Evolutionary conservation across 805 yeast genomes (phyloP), one percentile per base, ranked within the genome.

Genomic region (Cyberlindnera saturnus): DNA sequence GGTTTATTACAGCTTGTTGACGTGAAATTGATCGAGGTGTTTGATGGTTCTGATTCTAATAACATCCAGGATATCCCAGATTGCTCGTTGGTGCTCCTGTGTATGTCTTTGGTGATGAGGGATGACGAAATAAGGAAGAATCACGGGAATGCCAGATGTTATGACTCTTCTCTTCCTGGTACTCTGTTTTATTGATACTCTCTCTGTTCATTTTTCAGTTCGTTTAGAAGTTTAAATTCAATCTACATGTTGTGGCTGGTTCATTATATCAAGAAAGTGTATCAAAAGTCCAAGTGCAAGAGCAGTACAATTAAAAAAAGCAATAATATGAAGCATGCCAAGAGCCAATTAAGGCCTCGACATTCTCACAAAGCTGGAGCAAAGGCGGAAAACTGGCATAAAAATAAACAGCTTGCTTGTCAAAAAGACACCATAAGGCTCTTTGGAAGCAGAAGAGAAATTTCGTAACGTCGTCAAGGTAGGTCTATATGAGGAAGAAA

Each of bases 71-170:
- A 45, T 20, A 48, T 56, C 7, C 46, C 59, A 10, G 56, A 48
- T 32, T 36, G 44, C 5, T 42, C 55, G 7, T 19, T 52, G 28
- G 59, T 57, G 9, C 18, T 52, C 29, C 47, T 50, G 0, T 53
- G 59, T 44, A 53, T 56, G 57, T 40, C 57, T 1, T 11, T 57
- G 40, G 52, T 57, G 4, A 34, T 57, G 14, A 53, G 57, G 29
- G 62, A 56, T 39, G 59, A 52, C 38, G 56, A 53, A 28, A 9
- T 28, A 4, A 45, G 48, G 34, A 57, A 55, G 44, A 52, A 42
- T 6, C 46, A 47, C 43, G 59, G 60, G 1, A 46, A 43, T 32
- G 40, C 48, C 3, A 52, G 57, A 42, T 51, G 46, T 13, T 52
- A 52, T 40, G 57, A 55, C 13, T 18, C 33, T n/a, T 14, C 38